These are phyloP conservation scores for Ramaria rubella DNA, from an alignment of 768 basidiomycete species.

Conservation along the genomic window DNA sequence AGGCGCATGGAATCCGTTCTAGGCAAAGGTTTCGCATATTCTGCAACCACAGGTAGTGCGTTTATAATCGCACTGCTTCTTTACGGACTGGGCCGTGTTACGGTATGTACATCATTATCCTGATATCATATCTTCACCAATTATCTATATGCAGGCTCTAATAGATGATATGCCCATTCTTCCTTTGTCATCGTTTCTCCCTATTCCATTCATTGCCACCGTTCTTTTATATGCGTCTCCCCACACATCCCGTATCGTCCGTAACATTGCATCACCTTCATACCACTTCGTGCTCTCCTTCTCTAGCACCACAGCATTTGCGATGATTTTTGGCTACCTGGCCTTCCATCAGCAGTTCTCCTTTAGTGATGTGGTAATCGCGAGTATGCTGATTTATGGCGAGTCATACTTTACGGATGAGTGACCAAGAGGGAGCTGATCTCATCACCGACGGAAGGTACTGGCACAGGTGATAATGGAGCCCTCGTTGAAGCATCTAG, in stretches of 20 bases:
- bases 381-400: conserved; percentile 60
- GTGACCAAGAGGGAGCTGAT: not conserved
- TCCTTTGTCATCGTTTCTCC: conserved; percentile 52
- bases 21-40: conserved; percentile 7
- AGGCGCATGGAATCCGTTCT: not conserved
- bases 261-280: conserved; percentile 42
- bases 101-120: conserved; percentile 57
- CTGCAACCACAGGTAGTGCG: not conserved
- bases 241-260: conserved; percentile 40
- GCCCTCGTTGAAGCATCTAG: conserved; percentile 37
- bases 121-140: conserved; percentile 39
- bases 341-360: conserved; percentile 56
- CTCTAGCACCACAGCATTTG: conserved; percentile 41
- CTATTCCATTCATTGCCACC: conserved; percentile 57
- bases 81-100: conserved; percentile 53
- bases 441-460: conserved; percentile 31
- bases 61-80: conserved; percentile 23
- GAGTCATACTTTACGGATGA: conserved; percentile 14
- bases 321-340: conserved; percentile 50
- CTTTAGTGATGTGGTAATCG: conserved; percentile 55
- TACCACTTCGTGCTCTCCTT: conserved; percentile 58
- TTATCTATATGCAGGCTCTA: conserved; percentile 50
- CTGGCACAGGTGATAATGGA: conserved; percentile 44
- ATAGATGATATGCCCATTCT: conserved; percentile 54
- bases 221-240: conserved; percentile 56